These are phyloP conservation scores for Davidsoniella neocaledoniae DNA, from an alignment of 2,329 filamentous ascomycete genomes.

Conservation along the genomic window DNA sequence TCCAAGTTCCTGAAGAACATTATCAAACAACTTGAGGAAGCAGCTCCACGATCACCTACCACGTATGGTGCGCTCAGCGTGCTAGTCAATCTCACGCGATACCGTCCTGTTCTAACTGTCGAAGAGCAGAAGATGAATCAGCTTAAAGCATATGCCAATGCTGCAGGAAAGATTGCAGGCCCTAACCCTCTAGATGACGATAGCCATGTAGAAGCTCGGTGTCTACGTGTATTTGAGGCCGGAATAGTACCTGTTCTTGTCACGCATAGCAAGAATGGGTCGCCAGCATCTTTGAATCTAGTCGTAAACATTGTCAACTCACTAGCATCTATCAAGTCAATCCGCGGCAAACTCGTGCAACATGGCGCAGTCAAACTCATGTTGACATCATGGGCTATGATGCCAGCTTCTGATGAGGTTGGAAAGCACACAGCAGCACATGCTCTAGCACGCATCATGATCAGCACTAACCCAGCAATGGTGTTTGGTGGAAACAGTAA, in stretches of 20 bases:
- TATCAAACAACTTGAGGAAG: conserved; percentile 42
- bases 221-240: conserved; percentile 61
- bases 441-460: conserved; percentile 68
- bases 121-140: conserved; percentile 87
- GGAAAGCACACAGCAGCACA: conserved; percentile 51
- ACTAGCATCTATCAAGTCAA: conserved; percentile 54
- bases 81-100: conserved; percentile 68
- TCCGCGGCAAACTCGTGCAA: conserved; percentile 69
- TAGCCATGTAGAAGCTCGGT: conserved; percentile 56
- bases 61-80: conserved; percentile 80
- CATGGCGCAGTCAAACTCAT: conserved; percentile 85
- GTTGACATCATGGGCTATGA: conserved; percentile 49
- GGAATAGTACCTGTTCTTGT: conserved; percentile 64
- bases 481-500: conserved; percentile 68
- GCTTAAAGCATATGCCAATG: conserved; percentile 86
- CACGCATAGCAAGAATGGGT: conserved; percentile 55
- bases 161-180: conserved; percentile 47
- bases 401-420: conserved; percentile 33
- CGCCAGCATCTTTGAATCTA: conserved; percentile 52
- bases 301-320: conserved; percentile 63
- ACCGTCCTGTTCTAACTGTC: conserved; percentile 60
- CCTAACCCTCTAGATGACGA: conserved; percentile 59
- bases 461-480: conserved; percentile 68
- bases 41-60: conserved; percentile 47
- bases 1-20: conserved; percentile 50